phyloP scores from a whole-genome alignment of 2,329 filamentous ascomycete species.

The Xylogone sp. region DNA sequence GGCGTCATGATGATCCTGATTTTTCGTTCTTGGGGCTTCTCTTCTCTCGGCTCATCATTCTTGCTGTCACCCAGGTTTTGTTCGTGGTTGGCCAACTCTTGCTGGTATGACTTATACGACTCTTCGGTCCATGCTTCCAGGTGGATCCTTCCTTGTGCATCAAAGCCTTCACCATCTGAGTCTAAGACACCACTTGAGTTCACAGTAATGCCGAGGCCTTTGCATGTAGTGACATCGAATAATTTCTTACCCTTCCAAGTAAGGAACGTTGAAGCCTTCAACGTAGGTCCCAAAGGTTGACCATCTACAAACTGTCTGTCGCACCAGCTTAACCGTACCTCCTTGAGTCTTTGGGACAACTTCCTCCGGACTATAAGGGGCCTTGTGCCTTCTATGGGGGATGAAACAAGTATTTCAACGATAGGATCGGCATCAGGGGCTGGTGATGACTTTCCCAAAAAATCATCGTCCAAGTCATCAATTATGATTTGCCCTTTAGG shows the following conservation, averaged over 20 bases:
- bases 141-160: slow-evolving; percentile 56
- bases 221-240: slow-evolving; percentile 72
- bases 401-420: slow-evolving; percentile 65
- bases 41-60: slow-evolving; percentile 17
- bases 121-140: slow-evolving; percentile 75
- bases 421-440: slow-evolving; percentile 36
- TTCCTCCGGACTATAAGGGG: slow-evolving; percentile 62
- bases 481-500: background rate
- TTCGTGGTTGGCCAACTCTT: slow-evolving; percentile 8
- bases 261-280: slow-evolving; percentile 60
- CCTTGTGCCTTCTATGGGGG: slow-evolving; percentile 57
- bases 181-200: slow-evolving; percentile 29
- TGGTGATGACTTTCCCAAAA: background rate
- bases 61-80: slow-evolving; percentile 10
- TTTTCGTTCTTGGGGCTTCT: slow-evolving; percentile 28
- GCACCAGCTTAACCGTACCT: slow-evolving; percentile 69
- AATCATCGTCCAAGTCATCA: background rate
- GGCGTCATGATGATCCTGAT: slow-evolving; percentile 53
- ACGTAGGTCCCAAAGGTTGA: slow-evolving; percentile 32
- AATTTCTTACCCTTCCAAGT: slow-evolving; percentile 73
- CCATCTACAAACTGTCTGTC: slow-evolving; percentile 50
- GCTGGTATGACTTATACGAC: slow-evolving; percentile 40
- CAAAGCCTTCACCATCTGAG: slow-evolving; percentile 37
- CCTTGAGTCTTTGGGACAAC: slow-evolving; percentile 62
- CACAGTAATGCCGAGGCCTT: slow-evolving; percentile 58